Conservation (phyloP, 202 grass and related monocot genomes). For the Bolboschoenoplectus hybrid region DNA sequence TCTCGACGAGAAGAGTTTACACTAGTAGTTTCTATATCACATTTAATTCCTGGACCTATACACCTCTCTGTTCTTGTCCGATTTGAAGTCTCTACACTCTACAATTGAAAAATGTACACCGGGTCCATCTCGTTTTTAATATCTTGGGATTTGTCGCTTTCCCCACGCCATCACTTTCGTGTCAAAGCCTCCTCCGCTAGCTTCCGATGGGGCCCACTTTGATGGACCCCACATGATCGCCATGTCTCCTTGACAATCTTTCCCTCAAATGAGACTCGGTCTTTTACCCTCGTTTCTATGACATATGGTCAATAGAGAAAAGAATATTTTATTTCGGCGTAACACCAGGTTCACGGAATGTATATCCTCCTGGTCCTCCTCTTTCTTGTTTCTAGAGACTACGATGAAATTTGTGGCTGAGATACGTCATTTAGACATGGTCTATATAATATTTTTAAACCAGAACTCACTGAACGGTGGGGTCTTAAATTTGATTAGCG, state of each 20-base stretch:
- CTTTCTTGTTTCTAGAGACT: conserved; percentile 2
- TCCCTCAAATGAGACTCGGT: not conserved
- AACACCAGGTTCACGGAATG: not conserved
- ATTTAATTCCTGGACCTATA: conserved; percentile 20
- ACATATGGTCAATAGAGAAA: not conserved
- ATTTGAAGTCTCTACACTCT: not conserved
- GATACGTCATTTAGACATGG: not conserved
- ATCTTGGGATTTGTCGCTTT: conserved; percentile 12
- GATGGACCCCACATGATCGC: not conserved
- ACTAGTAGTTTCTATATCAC: not conserved
- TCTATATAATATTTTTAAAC: not conserved
- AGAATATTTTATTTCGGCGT: not conserved
- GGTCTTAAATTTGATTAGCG: not conserved
- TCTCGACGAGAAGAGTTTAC: conserved; percentile 22
- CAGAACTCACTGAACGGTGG: not conserved
- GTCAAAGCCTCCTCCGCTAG: conserved; percentile 21
- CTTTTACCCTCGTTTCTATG: not conserved
- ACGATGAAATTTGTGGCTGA: not conserved
- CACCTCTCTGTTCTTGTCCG: too few species aligned
- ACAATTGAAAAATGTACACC: not conserved
- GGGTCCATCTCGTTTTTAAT: not conserved
- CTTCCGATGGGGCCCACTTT: not conserved
- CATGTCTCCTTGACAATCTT: conserved; percentile 16
- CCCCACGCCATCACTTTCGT: conserved; percentile 24
- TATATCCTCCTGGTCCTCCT: not conserved